A percentile compares a stretch with the other conserved stretches of the same genome.
These are phyloP conservation scores for Aspergillus quadricinctus DNA, from an alignment of 2,329 filamentous ascomycete genomes.

Conservation along the genomic window DNA sequence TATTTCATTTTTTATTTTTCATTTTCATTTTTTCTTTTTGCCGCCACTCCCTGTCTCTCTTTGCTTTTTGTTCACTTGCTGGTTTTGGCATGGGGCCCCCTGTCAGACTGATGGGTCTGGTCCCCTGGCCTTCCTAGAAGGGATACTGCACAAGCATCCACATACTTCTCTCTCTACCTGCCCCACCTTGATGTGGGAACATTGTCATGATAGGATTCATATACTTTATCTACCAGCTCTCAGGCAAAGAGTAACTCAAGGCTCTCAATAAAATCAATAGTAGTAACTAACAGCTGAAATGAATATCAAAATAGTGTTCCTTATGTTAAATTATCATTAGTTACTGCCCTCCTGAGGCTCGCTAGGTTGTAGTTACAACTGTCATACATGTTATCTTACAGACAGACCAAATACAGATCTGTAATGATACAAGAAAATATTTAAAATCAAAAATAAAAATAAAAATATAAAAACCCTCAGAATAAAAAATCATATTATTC, in stretches of 20 bases:
- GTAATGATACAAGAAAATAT: not conserved
- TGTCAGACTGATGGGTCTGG: conserved; percentile 12
- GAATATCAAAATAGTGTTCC: too few relatives aligned
- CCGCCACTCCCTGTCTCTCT: too few relatives aligned
- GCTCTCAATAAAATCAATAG: too few relatives aligned
- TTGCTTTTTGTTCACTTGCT: conserved; percentile 7
- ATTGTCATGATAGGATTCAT: not conserved
- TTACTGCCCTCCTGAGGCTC: not conserved
- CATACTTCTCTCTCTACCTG: not conserved
- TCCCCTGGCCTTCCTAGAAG: conserved; percentile 9
- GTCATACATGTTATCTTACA: not conserved
- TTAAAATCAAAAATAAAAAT: conserved; percentile 3
- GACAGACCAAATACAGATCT: not conserved
- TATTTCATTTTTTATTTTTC: too few relatives aligned
- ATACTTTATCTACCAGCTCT: not conserved
- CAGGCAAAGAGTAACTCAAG: too few relatives aligned
- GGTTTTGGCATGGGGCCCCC: not conserved
- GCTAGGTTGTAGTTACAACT: not conserved
- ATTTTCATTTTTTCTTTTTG: too few relatives aligned
- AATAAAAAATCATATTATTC: conserved; percentile 14
- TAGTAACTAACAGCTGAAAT: too few relatives aligned
- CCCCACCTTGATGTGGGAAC: not conserved
- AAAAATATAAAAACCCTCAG: conserved; percentile 4
- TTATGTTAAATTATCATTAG: not conserved
- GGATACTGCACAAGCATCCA: conserved; percentile 12